These are phyloP conservation scores for Moniliophthora roreri DNA, from an alignment of 1,284 basidiomycete species.

Conservation along the genomic window DNA sequence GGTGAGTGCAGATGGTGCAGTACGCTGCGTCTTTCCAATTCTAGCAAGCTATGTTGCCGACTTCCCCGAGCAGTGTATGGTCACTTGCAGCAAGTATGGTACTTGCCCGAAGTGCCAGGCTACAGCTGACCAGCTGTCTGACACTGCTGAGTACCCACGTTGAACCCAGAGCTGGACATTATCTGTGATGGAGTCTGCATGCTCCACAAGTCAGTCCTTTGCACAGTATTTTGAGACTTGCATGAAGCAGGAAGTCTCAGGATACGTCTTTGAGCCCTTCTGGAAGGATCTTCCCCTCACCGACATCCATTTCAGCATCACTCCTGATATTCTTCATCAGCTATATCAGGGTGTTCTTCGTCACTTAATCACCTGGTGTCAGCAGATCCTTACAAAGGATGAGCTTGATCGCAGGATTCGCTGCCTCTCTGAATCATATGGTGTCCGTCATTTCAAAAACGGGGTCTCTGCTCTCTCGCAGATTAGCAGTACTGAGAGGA, in stretches of 20 bases:
- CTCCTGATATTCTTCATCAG: constrained; percentile 32
- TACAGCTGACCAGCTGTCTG: background rate
- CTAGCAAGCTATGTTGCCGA: constrained; percentile 20
- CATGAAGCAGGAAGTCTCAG: constrained; percentile 3
- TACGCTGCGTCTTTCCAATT: constrained; percentile 11
- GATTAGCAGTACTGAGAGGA: constrained; percentile 21
- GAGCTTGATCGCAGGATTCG: constrained; percentile 21
- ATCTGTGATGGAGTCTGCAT: background rate
- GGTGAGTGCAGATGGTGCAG: constrained; percentile 10
- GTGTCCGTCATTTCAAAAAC: constrained; percentile 24
- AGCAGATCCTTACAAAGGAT: constrained; percentile 12
- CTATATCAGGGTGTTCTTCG: constrained; percentile 28
- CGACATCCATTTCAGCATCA: constrained; percentile 22
- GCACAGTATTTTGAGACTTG: background rate
- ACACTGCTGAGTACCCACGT: background rate
- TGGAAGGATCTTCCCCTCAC: constrained; percentile 19
- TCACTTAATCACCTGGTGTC: constrained; percentile 25
- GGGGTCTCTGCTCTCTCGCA: constrained; percentile 23
- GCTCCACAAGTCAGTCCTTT: background rate
- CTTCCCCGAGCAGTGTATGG: constrained; percentile 22
- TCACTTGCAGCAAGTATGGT: constrained; percentile 14
- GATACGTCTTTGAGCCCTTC: constrained; percentile 8
- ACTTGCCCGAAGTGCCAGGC: constrained; percentile 16
- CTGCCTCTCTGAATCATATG: constrained; percentile 18
- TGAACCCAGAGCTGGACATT: constrained; percentile 1